Percentiles rank a stretch among this genome's conserved stretches.
phyloP scores from a whole-genome alignment of 164 flowering plant species.

The Malania oleifera region DNA sequence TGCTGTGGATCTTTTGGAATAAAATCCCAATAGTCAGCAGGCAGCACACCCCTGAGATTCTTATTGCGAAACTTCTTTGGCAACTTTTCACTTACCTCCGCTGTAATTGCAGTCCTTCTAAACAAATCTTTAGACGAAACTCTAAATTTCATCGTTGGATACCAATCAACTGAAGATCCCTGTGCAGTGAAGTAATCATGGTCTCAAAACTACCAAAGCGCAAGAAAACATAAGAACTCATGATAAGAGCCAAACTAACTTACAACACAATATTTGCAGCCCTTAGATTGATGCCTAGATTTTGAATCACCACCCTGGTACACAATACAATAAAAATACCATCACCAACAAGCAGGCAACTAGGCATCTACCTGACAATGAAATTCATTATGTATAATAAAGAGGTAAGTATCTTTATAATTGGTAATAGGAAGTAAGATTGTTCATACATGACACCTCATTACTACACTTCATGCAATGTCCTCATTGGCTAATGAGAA shows the following conservation, averaged over 20 bases:
- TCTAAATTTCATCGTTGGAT: constrained; percentile 67
- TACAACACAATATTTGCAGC: constrained; percentile 80
- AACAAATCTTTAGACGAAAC: constrained; percentile 44
- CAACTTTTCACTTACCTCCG: constrained; percentile 40
- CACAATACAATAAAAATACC: constrained; percentile 22
- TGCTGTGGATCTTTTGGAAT: constrained; percentile 47
- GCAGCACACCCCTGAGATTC: constrained; percentile 20
- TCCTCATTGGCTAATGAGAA: too few relatives aligned
- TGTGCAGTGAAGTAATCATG: constrained; percentile 22
- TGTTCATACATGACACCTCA: too few relatives aligned
- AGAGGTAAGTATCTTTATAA: too few relatives aligned
- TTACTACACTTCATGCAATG: too few relatives aligned
- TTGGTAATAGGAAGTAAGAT: too few relatives aligned
- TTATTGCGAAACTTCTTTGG: constrained; percentile 27
- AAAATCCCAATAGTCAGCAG: constrained; percentile 83
- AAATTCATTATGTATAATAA: too few relatives aligned
- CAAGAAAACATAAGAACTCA: constrained; percentile 7
- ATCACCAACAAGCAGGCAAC: constrained; percentile 4
- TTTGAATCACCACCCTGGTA: constrained; percentile 30
- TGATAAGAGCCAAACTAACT: constrained; percentile 26
- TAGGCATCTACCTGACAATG: neutral
- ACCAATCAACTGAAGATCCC: constrained; percentile 38
- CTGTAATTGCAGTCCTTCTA: constrained; percentile 46
- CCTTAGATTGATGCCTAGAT: constrained; percentile 17
- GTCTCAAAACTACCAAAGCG: neutral